Evolutionary conservation across 148 eudicot species (phyloP), one percentile per base, ranked within the genome.

Genomic region (Rhododendron ovatum): DNA sequence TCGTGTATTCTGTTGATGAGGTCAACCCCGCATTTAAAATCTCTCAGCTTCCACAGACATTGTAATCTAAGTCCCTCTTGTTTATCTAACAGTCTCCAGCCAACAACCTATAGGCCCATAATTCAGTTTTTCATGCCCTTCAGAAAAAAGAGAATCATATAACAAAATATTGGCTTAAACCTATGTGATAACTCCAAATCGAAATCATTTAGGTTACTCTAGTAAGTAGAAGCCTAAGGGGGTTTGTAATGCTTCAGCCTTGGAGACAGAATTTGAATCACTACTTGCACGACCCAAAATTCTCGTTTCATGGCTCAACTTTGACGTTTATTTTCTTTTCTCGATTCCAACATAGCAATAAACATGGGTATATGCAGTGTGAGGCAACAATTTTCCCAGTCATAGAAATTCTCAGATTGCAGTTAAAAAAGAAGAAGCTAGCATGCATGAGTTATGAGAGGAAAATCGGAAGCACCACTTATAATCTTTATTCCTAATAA

Each of bases 1-100:
- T 83, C 84, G 82, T 35, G 81, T 71, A 95, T 93, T 87, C 99
- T 90, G 80, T 89, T 90, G 24, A 93, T 87, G 67, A 97, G 94
- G 87, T 94, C 98, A 48, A 88, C 90, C 28, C 93, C 99, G 50
- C 92, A 90, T 20, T 91, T 84, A 82, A 48, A 86, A 86, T 97
- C 98, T 89, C 89, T 93, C 55, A 97, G 83, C 91, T 93, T 97
- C 99, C 98, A 97, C 89, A 93, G 28, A 86, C 99, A 95, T 71
- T 88, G 93, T 78, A 97, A 85, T 89, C 90, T 93, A 47, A 89
- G 71, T 14, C 80, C 89, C 50, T 89, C 92, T 80, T 89, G 89
- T 17, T 91, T 96, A 65, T 93, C 90, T 48, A 88, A 77, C 71
- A 96, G 45, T 76, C 93, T 92, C 98, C 99, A 96, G 15, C 99